Evolutionary conservation across 2,329 filamentous ascomycete species (phyloP).

Genomic region (Claviceps sp.): DNA sequence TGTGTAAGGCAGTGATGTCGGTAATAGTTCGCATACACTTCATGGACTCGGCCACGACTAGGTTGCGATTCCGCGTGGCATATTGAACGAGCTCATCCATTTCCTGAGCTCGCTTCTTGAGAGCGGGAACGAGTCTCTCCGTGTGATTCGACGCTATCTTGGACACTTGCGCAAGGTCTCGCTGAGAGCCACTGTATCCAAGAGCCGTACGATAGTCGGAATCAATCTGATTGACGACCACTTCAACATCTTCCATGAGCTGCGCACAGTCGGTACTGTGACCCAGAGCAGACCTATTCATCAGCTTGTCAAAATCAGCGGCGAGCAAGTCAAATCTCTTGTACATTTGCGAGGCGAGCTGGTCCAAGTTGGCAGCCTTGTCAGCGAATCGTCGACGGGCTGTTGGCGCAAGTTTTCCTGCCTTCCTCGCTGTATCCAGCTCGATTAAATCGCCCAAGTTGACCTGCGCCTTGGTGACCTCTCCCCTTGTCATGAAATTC

Average conservation of each 20-base stretch:
- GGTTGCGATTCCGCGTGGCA: slow-evolving; percentile 53
- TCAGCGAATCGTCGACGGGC: slow-evolving; percentile 46
- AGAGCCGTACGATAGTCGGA: slow-evolving; percentile 73
- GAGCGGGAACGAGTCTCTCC: slow-evolving; percentile 44
- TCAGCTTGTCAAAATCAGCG: slow-evolving; percentile 47
- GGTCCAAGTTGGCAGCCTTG: slow-evolving; percentile 48
- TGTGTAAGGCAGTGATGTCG: slow-evolving; percentile 62
- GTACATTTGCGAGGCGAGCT: slow-evolving; percentile 45
- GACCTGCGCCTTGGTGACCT: slow-evolving; percentile 32
- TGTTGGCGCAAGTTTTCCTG: slow-evolving; percentile 49
- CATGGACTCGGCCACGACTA: slow-evolving; percentile 50
- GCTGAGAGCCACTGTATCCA: slow-evolving; percentile 49
- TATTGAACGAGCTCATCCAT: slow-evolving; percentile 48
- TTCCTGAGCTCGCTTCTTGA: slow-evolving; percentile 42
- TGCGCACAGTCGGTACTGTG: slow-evolving; percentile 52
- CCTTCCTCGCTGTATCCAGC: slow-evolving; percentile 55
- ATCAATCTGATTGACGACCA: slow-evolving; percentile 72
- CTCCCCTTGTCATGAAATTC: slow-evolving; percentile 43
- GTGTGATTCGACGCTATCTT: slow-evolving; percentile 52
- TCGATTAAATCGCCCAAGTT: slow-evolving; percentile 69
- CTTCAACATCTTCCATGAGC: slow-evolving; percentile 72
- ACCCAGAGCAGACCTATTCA: slow-evolving; percentile 38
- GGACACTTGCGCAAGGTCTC: slow-evolving; percentile 46
- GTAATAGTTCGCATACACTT: slow-evolving; percentile 74
- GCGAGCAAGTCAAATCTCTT: slow-evolving; percentile 47